phyloP scores from a whole-genome alignment of 116 monocot genomes.

The Trichopus zeylanicus region DNA sequence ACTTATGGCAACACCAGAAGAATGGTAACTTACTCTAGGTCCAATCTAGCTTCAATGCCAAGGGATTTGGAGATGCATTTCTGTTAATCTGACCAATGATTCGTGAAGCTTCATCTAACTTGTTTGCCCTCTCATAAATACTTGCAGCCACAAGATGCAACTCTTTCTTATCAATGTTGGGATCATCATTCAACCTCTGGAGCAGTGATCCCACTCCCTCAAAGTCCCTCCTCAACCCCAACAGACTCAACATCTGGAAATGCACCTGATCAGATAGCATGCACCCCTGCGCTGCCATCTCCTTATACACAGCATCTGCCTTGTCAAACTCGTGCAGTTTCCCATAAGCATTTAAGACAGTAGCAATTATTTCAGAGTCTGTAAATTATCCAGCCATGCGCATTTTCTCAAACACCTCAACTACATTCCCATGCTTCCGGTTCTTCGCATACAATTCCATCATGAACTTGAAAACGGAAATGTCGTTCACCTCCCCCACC shows the following conservation, averaged over 20 bases:
- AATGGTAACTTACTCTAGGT: neutral
- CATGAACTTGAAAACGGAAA: slow-evolving; percentile 50
- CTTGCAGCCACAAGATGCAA: slow-evolving; percentile 60
- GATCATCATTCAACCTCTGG: slow-evolving; percentile 40
- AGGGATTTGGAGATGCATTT: slow-evolving; percentile 10
- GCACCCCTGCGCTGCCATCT: slow-evolving; percentile 82
- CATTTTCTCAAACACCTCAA: slow-evolving; percentile 91
- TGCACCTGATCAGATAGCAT: slow-evolving; percentile 70
- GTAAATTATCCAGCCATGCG: slow-evolving; percentile 53
- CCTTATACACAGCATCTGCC: slow-evolving; percentile 52
- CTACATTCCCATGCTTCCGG: slow-evolving; percentile 54
- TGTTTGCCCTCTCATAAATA: slow-evolving; percentile 80
- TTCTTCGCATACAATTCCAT: slow-evolving; percentile 67
- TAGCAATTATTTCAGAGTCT: slow-evolving; percentile 59
- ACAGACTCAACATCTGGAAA: slow-evolving; percentile 84
- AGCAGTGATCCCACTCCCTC: slow-evolving; percentile 46
- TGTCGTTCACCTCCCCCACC: slow-evolving; percentile 51
- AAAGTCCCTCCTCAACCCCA: slow-evolving; percentile 66
- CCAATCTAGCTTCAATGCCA: neutral
- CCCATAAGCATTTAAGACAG: slow-evolving; percentile 67
- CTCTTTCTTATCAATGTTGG: slow-evolving; percentile 71
- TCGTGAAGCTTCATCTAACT: slow-evolving; percentile 65
- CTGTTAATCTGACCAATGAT: slow-evolving; percentile 33
- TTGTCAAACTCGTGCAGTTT: slow-evolving; percentile 71
- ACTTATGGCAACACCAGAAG: neutral